Percentiles rank a stretch among this genome's conserved stretches.
Evolutionary conservation across 139 green algal genomes (phyloP).

Genomic region (Chlorella sp.): DNA sequence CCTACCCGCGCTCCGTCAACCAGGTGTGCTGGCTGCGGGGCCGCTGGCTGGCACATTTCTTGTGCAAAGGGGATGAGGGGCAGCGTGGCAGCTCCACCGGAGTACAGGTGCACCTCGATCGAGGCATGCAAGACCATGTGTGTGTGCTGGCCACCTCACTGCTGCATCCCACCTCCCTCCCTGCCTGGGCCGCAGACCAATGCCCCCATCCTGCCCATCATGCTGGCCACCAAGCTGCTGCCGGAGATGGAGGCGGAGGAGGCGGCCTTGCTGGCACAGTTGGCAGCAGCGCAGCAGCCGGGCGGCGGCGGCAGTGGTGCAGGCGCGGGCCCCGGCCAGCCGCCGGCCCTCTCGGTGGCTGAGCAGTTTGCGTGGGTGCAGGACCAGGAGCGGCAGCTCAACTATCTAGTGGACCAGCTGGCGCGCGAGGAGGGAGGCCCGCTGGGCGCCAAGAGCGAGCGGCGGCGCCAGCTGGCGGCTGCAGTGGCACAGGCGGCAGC

Average conservation of each 20-base stretch:
- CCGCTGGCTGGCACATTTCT: background rate
- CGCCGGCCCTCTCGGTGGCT: background rate
- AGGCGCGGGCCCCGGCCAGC: too few relatives aligned
- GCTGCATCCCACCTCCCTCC: background rate
- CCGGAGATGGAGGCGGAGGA: constrained; percentile 48
- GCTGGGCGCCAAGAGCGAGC: constrained; percentile 5
- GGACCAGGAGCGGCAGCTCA: constrained; percentile 26
- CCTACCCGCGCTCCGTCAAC: constrained; percentile 51
- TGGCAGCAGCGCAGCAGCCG: background rate
- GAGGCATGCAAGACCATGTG: background rate
- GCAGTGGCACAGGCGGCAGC: background rate
- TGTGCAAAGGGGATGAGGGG: too few relatives aligned
- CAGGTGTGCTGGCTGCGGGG: constrained; percentile 23
- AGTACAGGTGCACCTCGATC: background rate
- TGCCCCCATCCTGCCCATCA: constrained; percentile 57
- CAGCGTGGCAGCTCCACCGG: too few relatives aligned
- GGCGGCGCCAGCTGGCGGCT: background rate
- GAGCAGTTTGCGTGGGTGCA: constrained; percentile 31
- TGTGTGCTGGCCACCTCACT: background rate
- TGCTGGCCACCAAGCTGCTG: constrained; percentile 68
- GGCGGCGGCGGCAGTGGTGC: background rate
- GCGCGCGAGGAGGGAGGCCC: background rate
- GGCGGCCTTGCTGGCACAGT: constrained; percentile 12
- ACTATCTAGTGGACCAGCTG: constrained; percentile 7
- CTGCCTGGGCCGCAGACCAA: constrained; percentile 35